These are phyloP conservation scores for Globisporangium megalacanthum DNA, from an alignment of 352 stramenopile species.

Conservation along the genomic window DNA sequence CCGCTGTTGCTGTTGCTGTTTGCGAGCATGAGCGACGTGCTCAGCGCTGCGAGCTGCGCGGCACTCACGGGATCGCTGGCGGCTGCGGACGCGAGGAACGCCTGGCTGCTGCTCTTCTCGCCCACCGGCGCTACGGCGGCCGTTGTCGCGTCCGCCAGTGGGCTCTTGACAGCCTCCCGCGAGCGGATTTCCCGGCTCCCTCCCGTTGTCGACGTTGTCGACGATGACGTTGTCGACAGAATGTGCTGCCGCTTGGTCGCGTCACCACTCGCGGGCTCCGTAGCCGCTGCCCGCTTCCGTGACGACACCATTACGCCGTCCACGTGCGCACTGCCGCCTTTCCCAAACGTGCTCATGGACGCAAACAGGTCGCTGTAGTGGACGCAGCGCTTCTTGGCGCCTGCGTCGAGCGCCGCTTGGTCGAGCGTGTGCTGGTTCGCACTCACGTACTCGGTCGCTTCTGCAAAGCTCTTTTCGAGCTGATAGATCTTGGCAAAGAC, in stretches of 20 bases:
- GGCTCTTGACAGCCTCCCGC: background rate
- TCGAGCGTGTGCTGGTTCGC: conserved; percentile 6
- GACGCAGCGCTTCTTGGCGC: conserved; percentile 8
- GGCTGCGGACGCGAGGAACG: conserved; percentile 7
- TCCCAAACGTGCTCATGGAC: conserved; percentile 9
- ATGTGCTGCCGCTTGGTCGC: conserved; percentile 9
- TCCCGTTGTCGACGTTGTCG: too few species aligned
- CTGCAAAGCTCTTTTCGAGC: conserved; percentile 16
- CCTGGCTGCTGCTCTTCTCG: conserved; percentile 6
- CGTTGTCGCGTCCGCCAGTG: background rate
- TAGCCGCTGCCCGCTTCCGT: conserved; percentile 4
- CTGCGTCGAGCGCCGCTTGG: background rate
- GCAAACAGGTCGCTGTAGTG: conserved; percentile 14
- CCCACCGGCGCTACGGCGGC: background rate
- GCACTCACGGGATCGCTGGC: background rate
- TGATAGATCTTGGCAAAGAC: conserved; percentile 19
- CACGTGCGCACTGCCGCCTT: background rate
- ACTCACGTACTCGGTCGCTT: conserved; percentile 8
- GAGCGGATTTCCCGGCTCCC: conserved; percentile 2
- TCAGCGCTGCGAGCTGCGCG: conserved; percentile 5
- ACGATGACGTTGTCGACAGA: background rate
- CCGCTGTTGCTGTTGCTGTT: background rate
- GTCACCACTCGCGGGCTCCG: background rate
- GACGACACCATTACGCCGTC: background rate
- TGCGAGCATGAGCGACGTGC: conserved; percentile 10